Evolutionary conservation across 345 rosid genomes (phyloP).

Genomic region (Mercurialis annua): DNA sequence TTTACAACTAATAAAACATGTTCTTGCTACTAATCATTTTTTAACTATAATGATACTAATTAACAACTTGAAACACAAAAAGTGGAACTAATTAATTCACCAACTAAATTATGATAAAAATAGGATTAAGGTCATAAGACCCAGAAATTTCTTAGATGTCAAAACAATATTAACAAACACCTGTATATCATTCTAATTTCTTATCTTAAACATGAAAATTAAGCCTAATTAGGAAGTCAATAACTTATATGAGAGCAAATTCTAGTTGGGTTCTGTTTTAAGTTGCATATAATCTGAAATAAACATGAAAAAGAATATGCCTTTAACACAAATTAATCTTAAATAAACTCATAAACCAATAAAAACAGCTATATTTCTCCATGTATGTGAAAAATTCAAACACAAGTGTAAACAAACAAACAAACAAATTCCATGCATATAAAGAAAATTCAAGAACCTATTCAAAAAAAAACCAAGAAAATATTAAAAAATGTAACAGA

Average conservation of each 20-base stretch:
- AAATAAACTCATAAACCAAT: background rate
- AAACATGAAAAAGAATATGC: background rate
- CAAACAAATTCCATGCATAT: background rate
- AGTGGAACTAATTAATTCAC: no score
- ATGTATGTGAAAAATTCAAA: background rate
- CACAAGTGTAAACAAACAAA: background rate
- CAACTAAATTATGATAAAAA: background rate
- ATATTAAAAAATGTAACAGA: no score
- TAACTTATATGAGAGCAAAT: background rate
- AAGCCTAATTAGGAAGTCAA: background rate
- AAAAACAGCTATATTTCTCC: background rate
- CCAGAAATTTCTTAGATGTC: background rate
- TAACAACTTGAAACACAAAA: no score
- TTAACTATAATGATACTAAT: no score
- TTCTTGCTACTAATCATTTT: background rate
- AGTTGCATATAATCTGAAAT: background rate
- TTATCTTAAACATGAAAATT: background rate
- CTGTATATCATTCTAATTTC: background rate
- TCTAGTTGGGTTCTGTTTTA: background rate
- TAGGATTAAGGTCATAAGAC: background rate
- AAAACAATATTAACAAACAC: background rate
- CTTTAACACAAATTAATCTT: background rate
- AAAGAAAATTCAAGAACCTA: constrained; percentile 9
- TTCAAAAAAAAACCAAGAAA: no score
- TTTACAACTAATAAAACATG: background rate